Evolutionary conservation across 2,329 filamentous ascomycete species (phyloP), one percentile per base, ranked within the genome.

Genomic region (Fusarium sp.): DNA sequence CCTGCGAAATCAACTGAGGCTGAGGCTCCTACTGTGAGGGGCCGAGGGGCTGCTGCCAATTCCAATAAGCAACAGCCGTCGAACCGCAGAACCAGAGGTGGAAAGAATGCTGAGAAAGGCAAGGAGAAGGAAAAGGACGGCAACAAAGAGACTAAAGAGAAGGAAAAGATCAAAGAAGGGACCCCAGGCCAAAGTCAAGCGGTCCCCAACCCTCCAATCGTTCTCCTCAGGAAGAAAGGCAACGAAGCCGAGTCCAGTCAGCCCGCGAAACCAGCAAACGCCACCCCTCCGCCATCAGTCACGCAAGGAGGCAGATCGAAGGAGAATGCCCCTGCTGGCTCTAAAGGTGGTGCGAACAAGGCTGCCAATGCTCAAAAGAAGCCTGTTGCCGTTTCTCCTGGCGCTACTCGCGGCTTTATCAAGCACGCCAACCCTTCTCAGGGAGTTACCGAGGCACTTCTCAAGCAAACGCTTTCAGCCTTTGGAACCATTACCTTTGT

Each of bases 361-460:
- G 48, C 64, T 4, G 50, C 65, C 9, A 60, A 60, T n/a, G 47
- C 73, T 7, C 76, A 79, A 62, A 80, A 80, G 71, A 81, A 80
- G 58, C 8, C 71, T 5, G 20, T 75, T 5, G 39, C 58, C 5
- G 72, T 78, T 13, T 74, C 74, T 9, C 56, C 75, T 28, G 84
- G 86, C 11, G 85, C 85, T 9, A 87, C 86, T 17, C 90, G 92
- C 48, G 91, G 89, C 20, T 94, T 94, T 74, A 82, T 94, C 63
- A 94, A 94, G 78, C 91, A 94, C 72, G 91, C 90, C 51, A 97
- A 96, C 75, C 89, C 93, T 13, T 96, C 94, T 0, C 95, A 97
- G 76, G 95, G 95, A 15, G 92, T 97, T 46, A 97, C 93, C 0
- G 95, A 97, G 75, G 82, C 90, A 0, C 80, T 94, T 0, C 87